Base-by-base conservation (phyloP, 2,329 filamentous ascomycete species). In the Fusarium sp. region DNA sequence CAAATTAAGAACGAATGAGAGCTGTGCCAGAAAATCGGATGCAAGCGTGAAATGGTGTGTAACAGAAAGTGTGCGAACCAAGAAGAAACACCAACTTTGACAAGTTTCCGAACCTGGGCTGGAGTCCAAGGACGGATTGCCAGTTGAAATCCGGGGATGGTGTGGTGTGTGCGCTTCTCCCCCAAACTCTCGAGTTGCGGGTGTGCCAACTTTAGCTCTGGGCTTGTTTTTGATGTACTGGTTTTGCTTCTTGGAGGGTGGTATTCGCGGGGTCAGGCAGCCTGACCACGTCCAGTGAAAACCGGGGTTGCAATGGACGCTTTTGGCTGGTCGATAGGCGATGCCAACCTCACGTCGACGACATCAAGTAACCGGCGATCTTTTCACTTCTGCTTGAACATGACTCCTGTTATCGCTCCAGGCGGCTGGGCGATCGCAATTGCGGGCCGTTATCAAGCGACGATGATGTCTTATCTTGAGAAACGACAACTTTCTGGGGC, bases 131-230 rank as follows among this genome's bases (percentile, higher is more conserved):
- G 36, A n/a, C 26, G 63, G 58, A 45, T 48, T 48, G 41, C 41
- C 58, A 56, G 62, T 54, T 48, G 50, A 70, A 73, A 74, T 73
- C 71, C 59, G 71, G 71, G 71, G 71, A 64, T 68, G 56, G 71
- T n/a, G 55, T 71, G 70, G 71, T 64, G 55, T 73, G 71, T 73
- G 71, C 51, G 66, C 70, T 35, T 30, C 45, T 44, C 44, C 65
- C 64, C 65, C 65, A 56, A 68, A 36, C 33, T 67, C 61, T 47
- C 53, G 11, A 36, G 55, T 64, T 72, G 68, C 39, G 51, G 64
- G 69, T 55, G 70, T 54, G 66, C 64, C 33, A 63, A 42, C 41
- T 67, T 54, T 44, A 39, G 39, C 31, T 68, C 33, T 53, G 33
- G 30, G 61, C 61, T 65, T 65, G 42, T 45, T 66, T 51, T 45